A percentile compares a stretch with the other conserved stretches of the same genome.
These are phyloP conservation scores for Blastocystis sp. DNA, from an alignment of 352 stramenopile species.

Conservation along the genomic window DNA sequence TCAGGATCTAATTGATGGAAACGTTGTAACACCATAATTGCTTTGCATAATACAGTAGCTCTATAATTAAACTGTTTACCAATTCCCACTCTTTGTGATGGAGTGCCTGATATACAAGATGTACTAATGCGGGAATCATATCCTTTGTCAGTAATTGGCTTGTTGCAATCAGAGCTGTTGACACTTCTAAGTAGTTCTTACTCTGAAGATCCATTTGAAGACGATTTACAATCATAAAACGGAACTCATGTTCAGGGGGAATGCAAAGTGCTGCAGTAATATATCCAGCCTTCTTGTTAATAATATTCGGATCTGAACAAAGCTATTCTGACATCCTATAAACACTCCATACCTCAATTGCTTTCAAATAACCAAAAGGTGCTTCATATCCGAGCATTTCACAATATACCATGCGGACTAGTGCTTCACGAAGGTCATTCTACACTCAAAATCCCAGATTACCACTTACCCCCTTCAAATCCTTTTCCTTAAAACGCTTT, in stretches of 20 bases:
- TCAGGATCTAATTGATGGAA: constrained; percentile 95
- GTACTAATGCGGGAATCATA: constrained; percentile 92
- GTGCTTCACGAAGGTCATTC: constrained; percentile 67
- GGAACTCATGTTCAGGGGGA: constrained; percentile 95
- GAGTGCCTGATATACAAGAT: constrained; percentile 90
- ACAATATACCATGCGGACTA: constrained; percentile 99
- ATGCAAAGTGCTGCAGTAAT: constrained; percentile 82
- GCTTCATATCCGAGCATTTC: constrained; percentile 99
- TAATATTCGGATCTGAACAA: constrained; percentile 85
- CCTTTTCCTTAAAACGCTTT: constrained; percentile 60
- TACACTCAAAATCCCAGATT: background rate
- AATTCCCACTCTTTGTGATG: constrained; percentile 85
- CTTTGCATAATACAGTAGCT: constrained; percentile 90
- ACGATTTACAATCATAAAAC: constrained; percentile 99
- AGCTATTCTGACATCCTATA: constrained; percentile 73
- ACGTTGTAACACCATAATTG: constrained; percentile 93
- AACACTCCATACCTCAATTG: constrained; percentile 79
- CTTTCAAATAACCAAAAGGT: constrained; percentile 96
- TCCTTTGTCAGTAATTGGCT: constrained; percentile 92
- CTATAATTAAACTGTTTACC: background rate
- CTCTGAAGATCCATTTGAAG: constrained; percentile 81
- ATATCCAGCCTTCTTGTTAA: constrained; percentile 87
- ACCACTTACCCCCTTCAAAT: constrained; percentile 44
- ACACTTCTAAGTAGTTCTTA: constrained; percentile 64
- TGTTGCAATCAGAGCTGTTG: constrained; percentile 86